These are phyloP conservation scores for Oryza meridionalis DNA, from an alignment of 176 grass and related monocot genomes.

Conservation along the genomic window DNA sequence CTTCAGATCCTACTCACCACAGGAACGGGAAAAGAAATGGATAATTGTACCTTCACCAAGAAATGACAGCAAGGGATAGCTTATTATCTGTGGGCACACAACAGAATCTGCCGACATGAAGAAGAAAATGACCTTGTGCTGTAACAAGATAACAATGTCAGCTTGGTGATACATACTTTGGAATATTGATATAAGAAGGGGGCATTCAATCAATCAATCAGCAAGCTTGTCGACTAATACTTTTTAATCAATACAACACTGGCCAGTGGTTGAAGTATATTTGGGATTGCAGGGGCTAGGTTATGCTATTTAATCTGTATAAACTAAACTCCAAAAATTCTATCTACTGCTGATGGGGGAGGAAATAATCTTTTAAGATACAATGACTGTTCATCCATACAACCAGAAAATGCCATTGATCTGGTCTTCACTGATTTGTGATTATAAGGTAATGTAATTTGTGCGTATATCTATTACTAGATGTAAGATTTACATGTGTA, in stretches of 20 bases:
- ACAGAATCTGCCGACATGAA: conserved; percentile 37
- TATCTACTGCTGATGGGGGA: neutral
- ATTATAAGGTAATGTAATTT: neutral
- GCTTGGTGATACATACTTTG: conserved; percentile 10
- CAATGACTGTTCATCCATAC: neutral
- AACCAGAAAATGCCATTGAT: neutral
- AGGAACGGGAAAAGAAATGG: neutral
- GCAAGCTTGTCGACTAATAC: neutral
- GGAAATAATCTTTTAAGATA: neutral
- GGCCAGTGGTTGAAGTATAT: neutral
- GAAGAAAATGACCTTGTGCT: conserved; percentile 10
- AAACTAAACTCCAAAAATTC: conserved; percentile 20
- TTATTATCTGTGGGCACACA: conserved; percentile 9
- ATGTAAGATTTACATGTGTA: neutral
- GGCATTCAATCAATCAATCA: conserved; percentile 22
- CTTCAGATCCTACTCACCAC: neutral
- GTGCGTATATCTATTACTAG: neutral
- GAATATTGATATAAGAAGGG: conserved; percentile 23
- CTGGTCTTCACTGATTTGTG: neutral
- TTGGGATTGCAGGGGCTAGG: neutral
- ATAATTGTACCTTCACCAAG: conserved; percentile 19
- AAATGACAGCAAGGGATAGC: conserved; percentile 39
- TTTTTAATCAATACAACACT: conserved; percentile 9
- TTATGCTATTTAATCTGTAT: neutral
- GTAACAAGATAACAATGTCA: conserved; percentile 44